Conservation (phyloP, 495 filamentous ascomycete species). For the Daldinia concentrica region DNA sequence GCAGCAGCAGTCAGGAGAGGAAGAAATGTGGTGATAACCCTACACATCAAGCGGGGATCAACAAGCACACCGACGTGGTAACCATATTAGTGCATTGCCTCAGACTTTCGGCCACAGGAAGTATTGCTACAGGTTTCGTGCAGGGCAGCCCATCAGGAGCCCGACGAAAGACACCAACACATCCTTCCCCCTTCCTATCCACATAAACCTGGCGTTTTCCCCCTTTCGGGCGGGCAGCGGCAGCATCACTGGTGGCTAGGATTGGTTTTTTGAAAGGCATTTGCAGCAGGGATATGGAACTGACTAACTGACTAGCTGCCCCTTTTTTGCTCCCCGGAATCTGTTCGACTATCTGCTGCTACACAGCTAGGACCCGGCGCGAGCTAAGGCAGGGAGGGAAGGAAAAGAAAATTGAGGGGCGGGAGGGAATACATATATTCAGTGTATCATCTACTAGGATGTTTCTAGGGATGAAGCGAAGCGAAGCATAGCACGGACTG, state of each 20-base stretch:
- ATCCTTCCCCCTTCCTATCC: constrained; percentile 5
- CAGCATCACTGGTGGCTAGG: constrained; percentile 24
- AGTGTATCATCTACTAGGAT: constrained; percentile 16
- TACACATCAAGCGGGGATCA: constrained; percentile 22
- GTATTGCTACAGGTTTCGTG: constrained; percentile 19
- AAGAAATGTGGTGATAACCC: constrained; percentile 46
- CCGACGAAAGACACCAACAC: constrained; percentile 18
- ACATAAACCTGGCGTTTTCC: constrained; percentile 18
- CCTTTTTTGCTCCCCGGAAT: neutral
- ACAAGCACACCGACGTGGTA: constrained; percentile 27
- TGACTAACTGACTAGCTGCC: neutral
- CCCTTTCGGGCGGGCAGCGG: constrained; percentile 27
- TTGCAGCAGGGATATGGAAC: constrained; percentile 13
- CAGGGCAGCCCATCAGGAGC: constrained; percentile 26
- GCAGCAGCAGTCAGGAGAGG: constrained; percentile 30
- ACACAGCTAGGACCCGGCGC: neutral
- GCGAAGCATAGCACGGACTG: neutral
- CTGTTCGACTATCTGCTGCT: neutral
- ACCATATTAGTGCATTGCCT: constrained; percentile 42
- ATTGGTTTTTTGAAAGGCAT: constrained; percentile 32
- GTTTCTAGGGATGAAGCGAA: neutral
- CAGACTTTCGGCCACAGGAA: constrained; percentile 35
- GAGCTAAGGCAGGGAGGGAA: neutral
- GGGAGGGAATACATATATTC: constrained; percentile 19
- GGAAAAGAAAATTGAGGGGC: neutral